Evolutionary conservation across 2,329 filamentous ascomycete species (phyloP), one percentile per base, ranked within the genome.

Genomic region (Fusarium armeniacum): DNA sequence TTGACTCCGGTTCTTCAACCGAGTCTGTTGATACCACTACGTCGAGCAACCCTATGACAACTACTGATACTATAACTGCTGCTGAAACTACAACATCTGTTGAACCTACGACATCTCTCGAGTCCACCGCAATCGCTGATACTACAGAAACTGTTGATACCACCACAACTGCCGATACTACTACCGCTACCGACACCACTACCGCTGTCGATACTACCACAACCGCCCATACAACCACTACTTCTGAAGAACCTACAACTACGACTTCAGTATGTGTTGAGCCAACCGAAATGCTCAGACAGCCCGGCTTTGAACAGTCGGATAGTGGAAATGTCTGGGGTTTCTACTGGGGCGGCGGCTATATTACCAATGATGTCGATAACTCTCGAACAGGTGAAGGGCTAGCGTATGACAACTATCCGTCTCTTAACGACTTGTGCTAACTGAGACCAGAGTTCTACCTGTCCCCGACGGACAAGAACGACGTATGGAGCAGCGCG

Each of bases 401-500:
- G 7, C 6, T 53, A 0, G 57, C 40, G 59, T 54, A 62, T 1
- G 43, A 22, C 30, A 9, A 5, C 2, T 22, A 4, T 7, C 2
- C 4, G 4, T 22, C 18, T 2, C 0, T 2, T 35, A 5, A 5
- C 2, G 0, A 5, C 6, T 1, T 3, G 5, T 18, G 4, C 59
- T 62, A 13, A 62, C 1, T 3, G 0, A 0, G 0, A 22, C 1
- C 0, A 62, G 59, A 1, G 22, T 36, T 6, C 5, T 62, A 1
- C 57, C 57, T n/a, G 59, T 62, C 1, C 59, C 59, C 2, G 58
- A 55, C 0, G n/a, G 16, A 2, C 6, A 47, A 1, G 59, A 62
- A 5, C 57, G 59, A 6, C 57, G 57, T 0, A 62, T 62, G 59
- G 57, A 62, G 11, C 59, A 62, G 6, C 59, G 59, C 3, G 22